phyloP scores from a whole-genome alignment of 805 yeast species.

The Metschnikowia bowlesiae region DNA sequence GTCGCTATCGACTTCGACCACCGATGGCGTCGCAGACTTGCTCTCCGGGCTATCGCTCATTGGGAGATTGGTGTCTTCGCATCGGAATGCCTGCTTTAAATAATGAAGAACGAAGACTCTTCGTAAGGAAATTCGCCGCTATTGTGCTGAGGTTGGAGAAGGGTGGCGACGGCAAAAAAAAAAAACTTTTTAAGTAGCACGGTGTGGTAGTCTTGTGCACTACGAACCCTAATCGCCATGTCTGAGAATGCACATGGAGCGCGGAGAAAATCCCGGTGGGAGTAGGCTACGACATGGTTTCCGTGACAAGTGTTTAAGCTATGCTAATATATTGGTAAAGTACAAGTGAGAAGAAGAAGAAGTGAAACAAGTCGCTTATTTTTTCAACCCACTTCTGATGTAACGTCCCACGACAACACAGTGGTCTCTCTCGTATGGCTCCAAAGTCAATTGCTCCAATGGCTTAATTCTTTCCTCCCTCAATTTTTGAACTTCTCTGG shows the following conservation, averaged over 20 bases:
- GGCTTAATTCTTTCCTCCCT: slow-evolving; percentile 99
- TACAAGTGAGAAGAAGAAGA: slow-evolving; percentile 12
- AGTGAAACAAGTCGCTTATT: slow-evolving; percentile 20
- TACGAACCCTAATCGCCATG: background rate
- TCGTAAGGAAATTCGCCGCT: background rate
- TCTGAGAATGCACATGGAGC: background rate
- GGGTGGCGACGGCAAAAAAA: background rate
- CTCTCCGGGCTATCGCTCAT: slow-evolving; percentile 11
- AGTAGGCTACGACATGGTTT: background rate
- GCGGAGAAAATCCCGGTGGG: background rate
- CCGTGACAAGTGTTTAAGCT: slow-evolving; percentile 8
- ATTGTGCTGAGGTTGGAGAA: background rate
- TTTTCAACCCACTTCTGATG: slow-evolving; percentile 78
- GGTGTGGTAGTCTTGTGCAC: background rate
- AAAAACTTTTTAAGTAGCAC: background rate
- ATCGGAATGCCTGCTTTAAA: background rate
- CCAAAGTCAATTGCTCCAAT: slow-evolving; percentile 95
- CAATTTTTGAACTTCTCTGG: slow-evolving; percentile 98
- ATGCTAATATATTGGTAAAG: slow-evolving; percentile 15
- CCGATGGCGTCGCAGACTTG: slow-evolving; percentile 10
- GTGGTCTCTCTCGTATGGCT: slow-evolving; percentile 99
- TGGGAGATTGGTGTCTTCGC: background rate
- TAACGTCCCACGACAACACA: slow-evolving; percentile 98
- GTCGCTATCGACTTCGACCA: slow-evolving; percentile 14
- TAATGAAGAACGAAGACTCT: background rate